Conservation (phyloP, 164 flowering plant genomes). For the Aristolochia californica region DNA sequence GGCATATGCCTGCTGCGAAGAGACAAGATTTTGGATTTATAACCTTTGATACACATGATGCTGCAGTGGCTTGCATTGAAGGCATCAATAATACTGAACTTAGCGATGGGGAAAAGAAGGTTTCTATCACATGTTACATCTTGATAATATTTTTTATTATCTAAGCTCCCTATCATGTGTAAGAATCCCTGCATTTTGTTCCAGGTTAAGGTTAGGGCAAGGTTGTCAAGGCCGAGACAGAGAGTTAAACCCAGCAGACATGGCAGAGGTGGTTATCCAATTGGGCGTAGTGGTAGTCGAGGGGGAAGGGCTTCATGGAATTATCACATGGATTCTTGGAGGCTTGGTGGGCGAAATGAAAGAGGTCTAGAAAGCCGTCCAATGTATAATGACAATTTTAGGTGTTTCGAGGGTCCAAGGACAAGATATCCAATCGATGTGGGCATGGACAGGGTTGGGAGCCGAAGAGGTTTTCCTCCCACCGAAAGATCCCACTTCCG, state of each 20-base stretch:
- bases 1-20: conserved; percentile 92
- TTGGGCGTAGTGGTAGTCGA: conserved; percentile 28
- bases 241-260: conserved; percentile 43
- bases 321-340: conserved; percentile 19
- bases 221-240: conserved; percentile 86
- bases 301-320: conserved; percentile 47
- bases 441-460: conserved; percentile 29
- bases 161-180: neutral
- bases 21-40: conserved; percentile 94
- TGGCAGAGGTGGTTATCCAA: conserved; percentile 34
- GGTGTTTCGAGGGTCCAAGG: conserved; percentile 39
- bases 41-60: conserved; percentile 78
- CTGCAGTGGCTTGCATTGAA: conserved; percentile 84
- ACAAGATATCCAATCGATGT: conserved; percentile 13
- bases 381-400: conserved; percentile 24
- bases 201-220: conserved; percentile 90
- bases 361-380: conserved; percentile 8
- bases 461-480: conserved; percentile 56
- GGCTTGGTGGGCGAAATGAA: conserved; percentile 25
- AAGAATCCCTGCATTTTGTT: neutral
- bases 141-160: neutral
- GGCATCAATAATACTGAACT: conserved; percentile 75
- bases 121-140: conserved; percentile 10
- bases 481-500: conserved; percentile 60
- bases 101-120: conserved; percentile 86